Conservation (phyloP, 2,329 filamentous ascomycete species). For the Periconia sp. region DNA sequence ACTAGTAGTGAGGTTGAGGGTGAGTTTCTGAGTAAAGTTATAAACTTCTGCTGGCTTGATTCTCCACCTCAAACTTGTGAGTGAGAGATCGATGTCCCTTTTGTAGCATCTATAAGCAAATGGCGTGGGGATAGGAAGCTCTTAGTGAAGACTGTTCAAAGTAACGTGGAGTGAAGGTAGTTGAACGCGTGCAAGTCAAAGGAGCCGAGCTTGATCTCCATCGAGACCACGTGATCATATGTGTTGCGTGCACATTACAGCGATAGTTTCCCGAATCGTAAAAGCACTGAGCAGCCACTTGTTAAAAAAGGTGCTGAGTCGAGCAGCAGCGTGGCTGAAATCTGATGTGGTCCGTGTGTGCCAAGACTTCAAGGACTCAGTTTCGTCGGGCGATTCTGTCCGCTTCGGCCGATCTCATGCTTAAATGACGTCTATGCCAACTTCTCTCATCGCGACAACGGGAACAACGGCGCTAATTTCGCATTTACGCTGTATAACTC, state of each 20-base stretch:
- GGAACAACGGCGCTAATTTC: neutral
- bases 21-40: no score
- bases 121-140: no score
- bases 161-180: no score
- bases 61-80: no score
- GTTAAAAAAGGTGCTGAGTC: neutral
- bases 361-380: neutral
- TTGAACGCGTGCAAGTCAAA: no score
- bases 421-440: conserved; percentile 1
- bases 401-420: neutral
- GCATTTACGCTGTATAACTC: neutral
- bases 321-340: conserved; percentile 1
- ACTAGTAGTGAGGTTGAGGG: neutral
- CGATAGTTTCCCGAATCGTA: neutral
- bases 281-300: neutral
- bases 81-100: no score
- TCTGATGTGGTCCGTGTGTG: neutral
- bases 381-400: neutral
- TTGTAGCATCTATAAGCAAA: no score
- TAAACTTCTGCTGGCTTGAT: no score
- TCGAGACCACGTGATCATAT: neutral
- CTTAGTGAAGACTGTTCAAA: no score
- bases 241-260: neutral
- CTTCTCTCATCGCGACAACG: neutral
- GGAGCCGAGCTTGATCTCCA: no score